A percentile compares a stretch with the other conserved stretches of the same genome.
phyloP scores from a whole-genome alignment of 805 yeast species.

The Wickerhamomyces strasburgensis region DNA sequence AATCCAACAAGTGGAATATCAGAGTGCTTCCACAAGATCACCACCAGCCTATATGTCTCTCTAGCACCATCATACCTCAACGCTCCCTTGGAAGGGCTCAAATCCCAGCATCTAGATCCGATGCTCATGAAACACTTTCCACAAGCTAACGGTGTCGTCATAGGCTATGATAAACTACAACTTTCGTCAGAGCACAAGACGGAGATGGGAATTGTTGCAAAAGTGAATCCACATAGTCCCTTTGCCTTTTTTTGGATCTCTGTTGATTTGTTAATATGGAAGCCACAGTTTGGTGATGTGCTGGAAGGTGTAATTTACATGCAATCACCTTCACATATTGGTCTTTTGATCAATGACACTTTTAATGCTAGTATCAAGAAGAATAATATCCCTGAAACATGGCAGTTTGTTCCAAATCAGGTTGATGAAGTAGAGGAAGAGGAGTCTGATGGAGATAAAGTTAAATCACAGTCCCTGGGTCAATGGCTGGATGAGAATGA shows the following conservation, averaged over 20 bases:
- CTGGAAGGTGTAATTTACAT: conserved; percentile 85
- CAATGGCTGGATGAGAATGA: conserved; percentile 82
- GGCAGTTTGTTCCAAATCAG: conserved; percentile 82
- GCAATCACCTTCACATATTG: conserved; percentile 94
- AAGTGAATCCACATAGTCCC: conserved; percentile 74
- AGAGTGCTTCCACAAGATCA: conserved; percentile 62
- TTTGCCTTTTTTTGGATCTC: conserved; percentile 84
- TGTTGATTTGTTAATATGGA: conserved; percentile 84
- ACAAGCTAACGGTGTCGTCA: conserved; percentile 73
- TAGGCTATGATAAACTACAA: conserved; percentile 68
- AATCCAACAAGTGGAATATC: conserved; percentile 47
- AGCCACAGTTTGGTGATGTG: conserved; percentile 80
- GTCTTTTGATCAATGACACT: conserved; percentile 84
- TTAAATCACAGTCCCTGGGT: conserved; percentile 44
- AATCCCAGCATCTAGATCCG: conserved; percentile 85
- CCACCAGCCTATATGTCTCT: conserved; percentile 68
- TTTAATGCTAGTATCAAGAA: conserved; percentile 91
- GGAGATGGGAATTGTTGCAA: conserved; percentile 45
- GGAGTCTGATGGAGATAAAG: conserved; percentile 16
- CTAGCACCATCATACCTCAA: conserved; percentile 77
- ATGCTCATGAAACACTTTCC: conserved; percentile 77
- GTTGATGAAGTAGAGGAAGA: conserved; percentile 46
- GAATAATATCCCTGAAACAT: conserved; percentile 74
- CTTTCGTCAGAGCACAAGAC: conserved; percentile 39
- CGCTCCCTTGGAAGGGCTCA: conserved; percentile 72